Percentiles rank a stretch among this genome's conserved stretches.
These are phyloP conservation scores for Talaromyces proteolyticus DNA, from an alignment of 495 filamentous ascomycete species.

Conservation along the genomic window DNA sequence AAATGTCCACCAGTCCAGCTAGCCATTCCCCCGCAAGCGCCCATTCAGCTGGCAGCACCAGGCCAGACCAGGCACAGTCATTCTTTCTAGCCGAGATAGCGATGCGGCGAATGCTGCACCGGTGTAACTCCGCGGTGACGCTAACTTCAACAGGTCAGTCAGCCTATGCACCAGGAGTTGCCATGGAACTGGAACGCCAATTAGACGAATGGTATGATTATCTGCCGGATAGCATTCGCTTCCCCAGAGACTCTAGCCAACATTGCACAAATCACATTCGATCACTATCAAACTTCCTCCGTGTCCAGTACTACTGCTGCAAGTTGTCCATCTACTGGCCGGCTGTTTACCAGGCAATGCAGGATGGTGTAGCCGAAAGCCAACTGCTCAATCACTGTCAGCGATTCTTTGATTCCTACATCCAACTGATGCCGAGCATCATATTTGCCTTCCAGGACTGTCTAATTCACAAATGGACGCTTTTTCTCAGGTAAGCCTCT, in stretches of 20 bases:
- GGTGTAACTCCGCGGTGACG: conserved; percentile 1
- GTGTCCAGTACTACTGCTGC: conserved; percentile 6
- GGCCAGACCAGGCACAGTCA: not conserved
- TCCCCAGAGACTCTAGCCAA: conserved; percentile 2
- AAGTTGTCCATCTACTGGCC: conserved; percentile 6
- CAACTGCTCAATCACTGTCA: conserved; percentile 3
- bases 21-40: not conserved
- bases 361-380: conserved; percentile 3
- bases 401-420: conserved; percentile 1
- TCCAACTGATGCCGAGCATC: conserved; percentile 4
- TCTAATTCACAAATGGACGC: conserved; percentile 4
- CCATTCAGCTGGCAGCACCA: not conserved
- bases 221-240: conserved; percentile 5
- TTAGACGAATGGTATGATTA: conserved; percentile 7
- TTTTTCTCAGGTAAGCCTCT: conserved; percentile 2
- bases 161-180: conserved; percentile 3
- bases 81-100: conserved; percentile 4
- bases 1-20: not conserved
- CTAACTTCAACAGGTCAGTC: conserved; percentile 3
- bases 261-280: not conserved
- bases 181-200: conserved; percentile 3
- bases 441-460: conserved; percentile 1
- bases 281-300: conserved; percentile 4
- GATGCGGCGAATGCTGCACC: conserved; percentile 4
- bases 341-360: conserved; percentile 5